Percentiles rank a stretch among this genome's conserved stretches.
These are phyloP conservation scores for Lichtheimia ramosa DNA, from an alignment of 371 early-diverging fungal species.

Conservation along the genomic window DNA sequence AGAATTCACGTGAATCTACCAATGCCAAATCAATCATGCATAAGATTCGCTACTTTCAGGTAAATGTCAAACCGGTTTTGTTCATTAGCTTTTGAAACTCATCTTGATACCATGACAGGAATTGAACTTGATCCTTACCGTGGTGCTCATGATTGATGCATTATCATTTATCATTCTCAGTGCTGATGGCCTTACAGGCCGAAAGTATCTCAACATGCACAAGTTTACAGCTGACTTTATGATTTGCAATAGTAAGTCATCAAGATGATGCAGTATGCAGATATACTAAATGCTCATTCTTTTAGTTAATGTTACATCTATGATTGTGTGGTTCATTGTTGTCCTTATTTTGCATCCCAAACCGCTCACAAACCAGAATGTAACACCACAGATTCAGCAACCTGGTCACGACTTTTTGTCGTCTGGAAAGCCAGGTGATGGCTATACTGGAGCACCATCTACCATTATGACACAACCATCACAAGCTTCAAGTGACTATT, in stretches of 20 bases:
- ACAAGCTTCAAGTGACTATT: slow-evolving; percentile 24
- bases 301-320: slow-evolving; percentile 21
- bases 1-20: slow-evolving; percentile 24
- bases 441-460: slow-evolving; percentile 11
- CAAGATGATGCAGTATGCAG: no score
- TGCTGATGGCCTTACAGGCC: slow-evolving; percentile 36
- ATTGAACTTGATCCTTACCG: slow-evolving; percentile 40
- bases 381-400: slow-evolving; percentile 12
- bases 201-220: slow-evolving; percentile 35
- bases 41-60: slow-evolving; percentile 48
- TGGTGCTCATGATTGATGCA: slow-evolving; percentile 30
- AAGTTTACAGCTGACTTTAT: slow-evolving; percentile 50
- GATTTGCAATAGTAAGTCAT: slow-evolving; percentile 45
- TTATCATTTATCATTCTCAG: slow-evolving; percentile 36
- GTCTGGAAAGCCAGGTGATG: slow-evolving; percentile 11
- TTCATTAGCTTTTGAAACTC: not conserved
- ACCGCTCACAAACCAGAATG: slow-evolving; percentile 5
- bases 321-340: slow-evolving; percentile 33
- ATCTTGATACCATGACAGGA: slow-evolving; percentile 20
- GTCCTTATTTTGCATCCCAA: slow-evolving; percentile 33
- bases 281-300: not conserved
- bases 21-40: slow-evolving; percentile 39
- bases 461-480: slow-evolving; percentile 18
- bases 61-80: not conserved
- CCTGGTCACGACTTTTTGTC: slow-evolving; percentile 23